phyloP scores from a whole-genome alignment of 371 early-diverging fungal species.

The Circinella minor region DNA sequence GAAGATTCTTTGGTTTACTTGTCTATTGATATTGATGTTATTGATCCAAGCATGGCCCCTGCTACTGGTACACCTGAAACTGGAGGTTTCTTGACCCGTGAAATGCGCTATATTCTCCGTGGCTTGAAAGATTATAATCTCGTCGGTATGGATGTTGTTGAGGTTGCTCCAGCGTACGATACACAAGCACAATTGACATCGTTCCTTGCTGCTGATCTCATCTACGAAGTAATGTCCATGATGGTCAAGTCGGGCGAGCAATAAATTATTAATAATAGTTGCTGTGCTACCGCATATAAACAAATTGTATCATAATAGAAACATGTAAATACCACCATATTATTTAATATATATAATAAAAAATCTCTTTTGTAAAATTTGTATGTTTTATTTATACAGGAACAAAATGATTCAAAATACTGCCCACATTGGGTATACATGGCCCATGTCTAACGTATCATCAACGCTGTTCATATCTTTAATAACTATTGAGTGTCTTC shows the following conservation, averaged over 20 bases:
- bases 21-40: conserved; percentile 58
- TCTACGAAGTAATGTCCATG: conserved; percentile 50
- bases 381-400: too few species aligned
- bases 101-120: conserved; percentile 52
- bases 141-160: conserved; percentile 53
- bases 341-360: too few species aligned
- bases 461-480: too few species aligned
- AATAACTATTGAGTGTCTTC: too few species aligned
- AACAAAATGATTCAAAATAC: too few species aligned
- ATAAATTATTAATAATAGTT: too few species aligned
- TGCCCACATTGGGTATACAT: too few species aligned
- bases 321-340: too few species aligned
- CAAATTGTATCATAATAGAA: too few species aligned
- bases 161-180: conserved; percentile 58
- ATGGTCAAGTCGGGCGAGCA: conserved; percentile 36
- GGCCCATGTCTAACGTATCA: too few species aligned
- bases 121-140: conserved; percentile 46
- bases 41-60: conserved; percentile 59
- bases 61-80: conserved; percentile 60
- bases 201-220: conserved; percentile 49
- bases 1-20: conserved; percentile 43
- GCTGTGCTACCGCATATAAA: too few species aligned
- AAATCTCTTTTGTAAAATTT: too few species aligned
- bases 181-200: conserved; percentile 55
- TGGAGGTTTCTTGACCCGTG: conserved; percentile 56